Percentiles rank a stretch among this genome's conserved stretches.
phyloP scores from a whole-genome alignment of 1,284 basidiomycete genomes.

The Xerocomus minutiporus region DNA sequence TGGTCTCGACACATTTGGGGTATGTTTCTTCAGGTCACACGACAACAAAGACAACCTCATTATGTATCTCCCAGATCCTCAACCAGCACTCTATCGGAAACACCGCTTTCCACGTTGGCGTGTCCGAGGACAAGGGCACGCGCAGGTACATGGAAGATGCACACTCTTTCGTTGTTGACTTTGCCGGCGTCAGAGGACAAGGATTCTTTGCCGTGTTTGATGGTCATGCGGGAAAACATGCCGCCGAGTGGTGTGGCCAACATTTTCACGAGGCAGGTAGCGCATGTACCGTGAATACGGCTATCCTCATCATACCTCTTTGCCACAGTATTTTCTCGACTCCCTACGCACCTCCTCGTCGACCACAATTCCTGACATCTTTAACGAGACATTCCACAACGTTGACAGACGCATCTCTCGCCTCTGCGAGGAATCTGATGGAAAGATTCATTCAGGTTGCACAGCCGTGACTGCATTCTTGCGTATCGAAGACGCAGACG shows the following conservation, averaged over 20 bases:
- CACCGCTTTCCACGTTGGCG: slow-evolving; percentile 74
- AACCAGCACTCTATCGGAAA: slow-evolving; percentile 58
- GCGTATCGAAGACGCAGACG: slow-evolving; percentile 80
- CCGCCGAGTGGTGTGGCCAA: slow-evolving; percentile 97
- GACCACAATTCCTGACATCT: slow-evolving; percentile 77
- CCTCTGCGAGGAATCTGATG: slow-evolving; percentile 78
- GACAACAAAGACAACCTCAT: slow-evolving; percentile 4
- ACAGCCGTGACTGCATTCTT: slow-evolving; percentile 98
- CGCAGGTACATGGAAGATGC: slow-evolving; percentile 97
- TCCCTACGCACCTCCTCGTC: slow-evolving; percentile 47
- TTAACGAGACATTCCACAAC: slow-evolving; percentile 91
- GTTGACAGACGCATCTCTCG: slow-evolving; percentile 82
- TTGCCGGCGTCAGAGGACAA: slow-evolving; percentile 85
- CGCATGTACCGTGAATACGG: background rate
- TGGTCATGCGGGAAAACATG: slow-evolving; percentile 97
- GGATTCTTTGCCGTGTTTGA: slow-evolving; percentile 99
- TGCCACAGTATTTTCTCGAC: slow-evolving; percentile 49
- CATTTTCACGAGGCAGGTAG: slow-evolving; percentile 84
- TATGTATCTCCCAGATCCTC: slow-evolving; percentile 39
- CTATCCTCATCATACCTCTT: slow-evolving; percentile 4
- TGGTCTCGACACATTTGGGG: slow-evolving; percentile 69
- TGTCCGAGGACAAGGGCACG: slow-evolving; percentile 89
- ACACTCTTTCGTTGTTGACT: slow-evolving; percentile 94
- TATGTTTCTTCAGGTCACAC: slow-evolving; percentile 36
- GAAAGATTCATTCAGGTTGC: slow-evolving; percentile 93